Evolutionary conservation across 1,284 basidiomycete genomes (phyloP), one percentile per base, ranked within the genome.

Genomic region (Anthracocystis walkeri): DNA sequence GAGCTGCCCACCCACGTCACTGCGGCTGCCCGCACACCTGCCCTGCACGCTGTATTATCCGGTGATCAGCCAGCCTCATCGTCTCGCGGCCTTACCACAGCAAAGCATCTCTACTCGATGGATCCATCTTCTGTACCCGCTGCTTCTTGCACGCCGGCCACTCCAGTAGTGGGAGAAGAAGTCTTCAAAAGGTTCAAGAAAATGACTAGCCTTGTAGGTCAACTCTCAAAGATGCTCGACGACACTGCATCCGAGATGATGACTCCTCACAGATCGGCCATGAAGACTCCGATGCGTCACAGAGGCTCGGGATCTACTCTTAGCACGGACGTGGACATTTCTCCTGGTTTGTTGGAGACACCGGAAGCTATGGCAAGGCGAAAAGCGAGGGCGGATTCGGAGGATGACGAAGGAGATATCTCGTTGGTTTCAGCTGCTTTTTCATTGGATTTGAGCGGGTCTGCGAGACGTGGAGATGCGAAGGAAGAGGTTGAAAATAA

Each of bases 171-270:
- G 2, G 65, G 58, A 16, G 72, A 65, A 11, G 42, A 56, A 16
- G 57, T 66, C 44, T 53, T 63, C 27, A 58, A 42, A n/a, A 63
- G 57, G 44, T 67, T 75, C 41, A 59, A 71, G 45, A 63, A 63
- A 27, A 75, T 75, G 67, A 61, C 64, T 0, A 58, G 52, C 21
- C 58, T 75, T 10, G 73, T 67, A 4, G 61, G 61, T 7, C 33
- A 66, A 51, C 61, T 75, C n/a, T 67, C 60, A 14, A 64, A 59
- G 58, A 71, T 75, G 67, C 71, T 75, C 51, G 67, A 67, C 50
- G 73, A 75, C 58, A 75, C 73, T 18, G 56, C 63, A 33, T 57
- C 58, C 20, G 62, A 62, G 16, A 62, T 75, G 12, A 31, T 69
- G 7, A 49, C 25, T 33, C 72, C 54, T 14, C 40, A 52, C 1